Evolutionary conservation across 2,329 filamentous ascomycete species (phyloP), one percentile per base, ranked within the genome.

Genomic region (Nannizziopsis arthrosporioides): DNA sequence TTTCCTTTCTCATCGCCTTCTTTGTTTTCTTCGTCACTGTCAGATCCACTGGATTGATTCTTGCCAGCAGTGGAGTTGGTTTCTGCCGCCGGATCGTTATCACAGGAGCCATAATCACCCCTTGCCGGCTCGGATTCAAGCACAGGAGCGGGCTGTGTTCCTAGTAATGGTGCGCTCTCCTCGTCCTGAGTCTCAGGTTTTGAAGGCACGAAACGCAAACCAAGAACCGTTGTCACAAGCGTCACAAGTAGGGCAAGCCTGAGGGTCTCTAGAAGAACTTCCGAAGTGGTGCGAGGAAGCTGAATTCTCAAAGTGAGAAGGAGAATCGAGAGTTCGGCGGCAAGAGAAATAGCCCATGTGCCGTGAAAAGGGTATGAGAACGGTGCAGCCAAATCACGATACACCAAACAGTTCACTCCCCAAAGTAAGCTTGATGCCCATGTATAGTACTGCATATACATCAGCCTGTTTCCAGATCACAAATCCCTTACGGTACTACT

Each of bases 341-440:
- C 55, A 6, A 82, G 63, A 11, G 75, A 76, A 12, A 84, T 61
- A 27, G 75, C 54, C 72, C 81, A 83, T 10, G 77, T 76, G 14
- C 78, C 80, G 53, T 76, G 75, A 53, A 78, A 80, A 0, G 81
- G 78, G 55, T 81, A 78, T 72, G 78, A 81, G 8, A 70, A 2
- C 15, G 73, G 69, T 44, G 71, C 68, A 27, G 68, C 59, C 14
- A 68, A 66, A 45, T 77, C 74, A 2, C 70, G 64, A 11, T 84
- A 68, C 15, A 71, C 71, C 36, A 75, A 69, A 50, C 79, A 66
- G 55, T 82, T 71, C 11, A 81, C 72, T 2, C 77, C 74, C 61
- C 81, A 85, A n/a, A 78, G 69, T 22, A 85, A 63, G 40, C 80
- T 69, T 47, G 78, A 82, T 1, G 80, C 76, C 19, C 84, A 64